Evolutionary conservation across 805 yeast species (phyloP).

Genomic region (Lipomyces orientalis): DNA sequence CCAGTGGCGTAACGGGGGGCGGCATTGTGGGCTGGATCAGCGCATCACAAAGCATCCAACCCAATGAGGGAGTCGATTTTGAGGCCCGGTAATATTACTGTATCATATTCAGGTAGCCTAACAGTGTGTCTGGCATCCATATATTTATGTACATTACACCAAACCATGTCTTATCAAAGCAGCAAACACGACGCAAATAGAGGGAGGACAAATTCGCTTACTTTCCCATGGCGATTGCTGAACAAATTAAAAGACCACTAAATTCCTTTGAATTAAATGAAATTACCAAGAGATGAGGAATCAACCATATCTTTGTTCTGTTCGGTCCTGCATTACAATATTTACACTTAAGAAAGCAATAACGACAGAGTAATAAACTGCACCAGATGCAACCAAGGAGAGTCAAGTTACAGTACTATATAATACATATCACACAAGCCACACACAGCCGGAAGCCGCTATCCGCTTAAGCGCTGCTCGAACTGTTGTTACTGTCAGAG

Average conservation of each 20-base stretch:
- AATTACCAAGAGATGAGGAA: neutral
- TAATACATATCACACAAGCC: neutral
- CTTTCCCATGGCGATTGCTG: neutral
- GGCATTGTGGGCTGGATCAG: constrained; percentile 26
- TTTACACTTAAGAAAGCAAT: neutral
- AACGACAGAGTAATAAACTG: neutral
- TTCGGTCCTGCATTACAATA: neutral
- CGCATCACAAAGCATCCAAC: constrained; percentile 20
- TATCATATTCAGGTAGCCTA: neutral
- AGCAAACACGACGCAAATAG: neutral
- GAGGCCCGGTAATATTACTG: constrained; percentile 12
- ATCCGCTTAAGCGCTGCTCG: neutral
- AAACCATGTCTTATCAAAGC: neutral
- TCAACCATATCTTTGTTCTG: neutral
- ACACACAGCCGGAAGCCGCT: neutral
- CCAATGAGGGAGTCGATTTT: constrained; percentile 18
- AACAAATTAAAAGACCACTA: neutral
- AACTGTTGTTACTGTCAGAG: constrained; percentile 1
- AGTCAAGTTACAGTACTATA: neutral
- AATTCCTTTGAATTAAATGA: neutral
- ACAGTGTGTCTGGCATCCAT: neutral
- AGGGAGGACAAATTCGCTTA: too few species aligned
- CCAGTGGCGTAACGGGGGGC: constrained; percentile 6
- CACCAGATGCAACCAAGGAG: neutral
- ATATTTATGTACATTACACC: neutral